Conservation (phyloP, 2,329 filamentous ascomycete species). For the Penicillium janthinellum region DNA sequence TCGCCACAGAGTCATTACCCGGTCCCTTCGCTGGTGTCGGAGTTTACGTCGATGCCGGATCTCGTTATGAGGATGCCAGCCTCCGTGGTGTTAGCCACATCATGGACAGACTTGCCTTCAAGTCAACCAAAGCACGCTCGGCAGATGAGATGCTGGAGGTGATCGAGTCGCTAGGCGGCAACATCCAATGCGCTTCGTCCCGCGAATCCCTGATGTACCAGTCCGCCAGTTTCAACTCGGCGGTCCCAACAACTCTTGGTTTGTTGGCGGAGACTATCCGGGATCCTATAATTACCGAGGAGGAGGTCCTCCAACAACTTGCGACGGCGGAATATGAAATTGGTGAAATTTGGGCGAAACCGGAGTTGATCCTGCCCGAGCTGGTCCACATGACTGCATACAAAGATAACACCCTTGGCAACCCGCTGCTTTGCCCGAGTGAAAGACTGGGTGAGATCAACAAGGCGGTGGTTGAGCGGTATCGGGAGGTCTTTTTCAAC, state of each 20-base stretch:
- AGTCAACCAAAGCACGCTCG: slow-evolving; percentile 71
- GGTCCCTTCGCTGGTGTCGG: slow-evolving; percentile 94
- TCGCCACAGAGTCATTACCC: slow-evolving; percentile 91
- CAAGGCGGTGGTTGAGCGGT: slow-evolving; percentile 71
- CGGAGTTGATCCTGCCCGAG: slow-evolving; percentile 92
- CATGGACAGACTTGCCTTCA: slow-evolving; percentile 93
- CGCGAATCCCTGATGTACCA: slow-evolving; percentile 99
- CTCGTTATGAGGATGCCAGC: slow-evolving; percentile 83
- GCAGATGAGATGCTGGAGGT: slow-evolving; percentile 85
- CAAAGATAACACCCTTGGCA: slow-evolving; percentile 93
- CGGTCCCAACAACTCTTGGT: slow-evolving; percentile 78
- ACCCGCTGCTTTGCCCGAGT: slow-evolving; percentile 86
- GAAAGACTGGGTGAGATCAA: slow-evolving; percentile 78
- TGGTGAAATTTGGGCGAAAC: slow-evolving; percentile 95
- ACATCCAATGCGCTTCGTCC: slow-evolving; percentile 95
- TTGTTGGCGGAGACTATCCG: slow-evolving; percentile 93
- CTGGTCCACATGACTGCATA: slow-evolving; percentile 93
- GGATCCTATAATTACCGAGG: slow-evolving; percentile 78
- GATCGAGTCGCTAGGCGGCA: slow-evolving; percentile 86
- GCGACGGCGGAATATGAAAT: slow-evolving; percentile 95
- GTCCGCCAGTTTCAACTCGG: slow-evolving; percentile 93
- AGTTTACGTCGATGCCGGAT: slow-evolving; percentile 93
- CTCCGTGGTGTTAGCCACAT: slow-evolving; percentile 93
- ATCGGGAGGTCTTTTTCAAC: slow-evolving; percentile 79
- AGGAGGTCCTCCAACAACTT: slow-evolving; percentile 83